Evolutionary conservation across 345 rosid genomes (phyloP).

Genomic region (Salix suchowensis): DNA sequence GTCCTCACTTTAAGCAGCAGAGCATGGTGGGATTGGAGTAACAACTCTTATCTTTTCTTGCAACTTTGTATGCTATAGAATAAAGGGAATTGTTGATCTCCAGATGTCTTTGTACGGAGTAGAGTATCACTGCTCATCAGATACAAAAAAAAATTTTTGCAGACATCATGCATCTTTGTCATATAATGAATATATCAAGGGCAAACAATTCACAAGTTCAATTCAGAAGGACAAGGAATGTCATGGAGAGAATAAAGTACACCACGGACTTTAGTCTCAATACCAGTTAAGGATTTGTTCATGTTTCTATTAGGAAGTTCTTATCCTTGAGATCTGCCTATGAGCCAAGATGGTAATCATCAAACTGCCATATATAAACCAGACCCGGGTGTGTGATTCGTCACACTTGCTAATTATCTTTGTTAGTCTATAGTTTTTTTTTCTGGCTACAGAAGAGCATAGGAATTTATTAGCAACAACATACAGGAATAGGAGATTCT

Average conservation of each 20-base stretch:
- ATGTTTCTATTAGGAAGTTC: not conserved
- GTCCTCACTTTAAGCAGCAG: slow-evolving; percentile 13
- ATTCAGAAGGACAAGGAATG: not conserved
- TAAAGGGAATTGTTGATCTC: not conserved
- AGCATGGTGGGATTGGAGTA: slow-evolving; percentile 5
- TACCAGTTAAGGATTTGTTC: not conserved
- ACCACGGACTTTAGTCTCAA: not conserved
- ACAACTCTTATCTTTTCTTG: not conserved
- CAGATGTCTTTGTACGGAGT: not conserved
- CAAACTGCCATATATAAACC: not conserved
- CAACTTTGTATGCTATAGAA: not conserved
- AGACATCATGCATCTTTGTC: not conserved
- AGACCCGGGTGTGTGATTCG: not conserved
- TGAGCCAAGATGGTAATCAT: not conserved
- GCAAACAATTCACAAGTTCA: not conserved
- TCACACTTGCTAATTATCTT: not conserved
- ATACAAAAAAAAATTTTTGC: not conserved
- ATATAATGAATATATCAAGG: not conserved
- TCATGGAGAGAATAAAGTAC: not conserved
- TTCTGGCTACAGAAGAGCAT: not conserved
- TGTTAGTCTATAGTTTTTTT: not conserved
- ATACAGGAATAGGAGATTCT: not conserved
- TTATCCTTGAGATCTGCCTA: not conserved
- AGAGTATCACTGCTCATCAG: not conserved
- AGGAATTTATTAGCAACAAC: not conserved